Conservation (phyloP, 306 rosid genomes). For the Prosopis cineraria region DNA sequence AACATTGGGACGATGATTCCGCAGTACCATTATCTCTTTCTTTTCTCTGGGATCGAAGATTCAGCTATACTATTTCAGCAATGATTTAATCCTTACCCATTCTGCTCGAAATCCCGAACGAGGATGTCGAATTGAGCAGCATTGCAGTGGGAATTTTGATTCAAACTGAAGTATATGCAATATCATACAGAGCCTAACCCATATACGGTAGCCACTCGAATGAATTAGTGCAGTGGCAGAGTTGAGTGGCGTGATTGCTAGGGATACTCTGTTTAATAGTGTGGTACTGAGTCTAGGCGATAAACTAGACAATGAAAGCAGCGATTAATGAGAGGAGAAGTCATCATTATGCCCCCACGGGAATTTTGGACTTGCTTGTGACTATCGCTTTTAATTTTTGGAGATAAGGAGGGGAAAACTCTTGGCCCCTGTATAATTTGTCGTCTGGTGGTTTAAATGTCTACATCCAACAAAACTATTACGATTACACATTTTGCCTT, state of each 20-base stretch:
- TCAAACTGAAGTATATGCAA: not conserved
- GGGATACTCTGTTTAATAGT: not conserved
- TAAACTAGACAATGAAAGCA: constrained; percentile 6
- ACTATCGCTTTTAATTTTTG: constrained; percentile 35
- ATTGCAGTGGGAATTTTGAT: not conserved
- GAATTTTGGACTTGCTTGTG: not conserved
- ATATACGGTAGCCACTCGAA: not conserved
- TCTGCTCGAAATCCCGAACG: not conserved
- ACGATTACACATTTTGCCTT: not conserved
- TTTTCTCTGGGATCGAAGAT: not conserved
- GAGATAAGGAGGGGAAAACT: constrained; percentile 12
- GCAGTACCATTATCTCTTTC: not conserved
- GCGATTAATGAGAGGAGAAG: not conserved
- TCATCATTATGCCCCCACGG: constrained; percentile 30
- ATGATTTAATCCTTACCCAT: not conserved
- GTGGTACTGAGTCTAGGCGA: constrained; percentile 3
- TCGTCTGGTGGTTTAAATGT: constrained; percentile 19
- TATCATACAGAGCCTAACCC: not conserved
- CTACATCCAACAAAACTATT: not conserved
- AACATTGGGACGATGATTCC: not conserved
- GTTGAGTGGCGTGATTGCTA: not conserved
- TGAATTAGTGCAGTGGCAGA: not conserved
- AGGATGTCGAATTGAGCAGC: too few relatives aligned
- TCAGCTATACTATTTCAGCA: not conserved
- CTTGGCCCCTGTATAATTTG: not conserved